Evolutionary conservation across 768 basidiomycete species (phyloP).

Genomic region (Kwoniella dendrophila): DNA sequence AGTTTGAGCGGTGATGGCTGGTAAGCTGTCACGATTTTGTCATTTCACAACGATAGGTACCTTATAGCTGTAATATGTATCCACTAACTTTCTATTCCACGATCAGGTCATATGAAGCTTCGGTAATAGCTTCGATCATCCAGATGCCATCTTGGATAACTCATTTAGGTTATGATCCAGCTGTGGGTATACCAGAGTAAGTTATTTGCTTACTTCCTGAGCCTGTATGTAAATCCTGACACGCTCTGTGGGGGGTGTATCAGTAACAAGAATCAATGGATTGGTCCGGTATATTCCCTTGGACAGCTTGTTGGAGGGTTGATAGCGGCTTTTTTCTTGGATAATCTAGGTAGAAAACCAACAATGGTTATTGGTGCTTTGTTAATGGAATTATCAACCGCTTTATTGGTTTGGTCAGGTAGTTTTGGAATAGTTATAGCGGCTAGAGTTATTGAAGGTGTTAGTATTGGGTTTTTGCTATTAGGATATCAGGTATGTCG

Average conservation of each 20-base stretch:
- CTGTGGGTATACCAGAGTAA: conserved; percentile 32
- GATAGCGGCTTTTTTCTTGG: conserved; percentile 36
- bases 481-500: conserved; percentile 36
- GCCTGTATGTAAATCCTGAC: background rate
- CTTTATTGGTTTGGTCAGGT: conserved; percentile 31
- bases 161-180: conserved; percentile 33
- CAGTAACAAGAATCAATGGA: conserved; percentile 38
- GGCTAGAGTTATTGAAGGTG: conserved; percentile 39
- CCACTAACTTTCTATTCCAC: background rate
- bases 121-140: conserved; percentile 39
- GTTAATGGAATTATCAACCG: conserved; percentile 36
- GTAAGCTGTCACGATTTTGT: conserved; percentile 16
- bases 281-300: conserved; percentile 42
- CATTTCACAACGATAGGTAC: background rate
- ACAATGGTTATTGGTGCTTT: conserved; percentile 32
- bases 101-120: conserved; percentile 36
- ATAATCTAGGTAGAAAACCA: conserved; percentile 35
- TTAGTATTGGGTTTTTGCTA: conserved; percentile 38
- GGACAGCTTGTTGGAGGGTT: conserved; percentile 39
- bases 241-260: background rate
- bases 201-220: background rate
- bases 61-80: background rate
- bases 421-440: conserved; percentile 36
- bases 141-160: conserved; percentile 36
- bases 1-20: conserved; percentile 40